Percentiles rank a stretch among this genome's conserved stretches.
Conservation (phyloP, 257 asterid species). For the Lycium ferocissimum region DNA sequence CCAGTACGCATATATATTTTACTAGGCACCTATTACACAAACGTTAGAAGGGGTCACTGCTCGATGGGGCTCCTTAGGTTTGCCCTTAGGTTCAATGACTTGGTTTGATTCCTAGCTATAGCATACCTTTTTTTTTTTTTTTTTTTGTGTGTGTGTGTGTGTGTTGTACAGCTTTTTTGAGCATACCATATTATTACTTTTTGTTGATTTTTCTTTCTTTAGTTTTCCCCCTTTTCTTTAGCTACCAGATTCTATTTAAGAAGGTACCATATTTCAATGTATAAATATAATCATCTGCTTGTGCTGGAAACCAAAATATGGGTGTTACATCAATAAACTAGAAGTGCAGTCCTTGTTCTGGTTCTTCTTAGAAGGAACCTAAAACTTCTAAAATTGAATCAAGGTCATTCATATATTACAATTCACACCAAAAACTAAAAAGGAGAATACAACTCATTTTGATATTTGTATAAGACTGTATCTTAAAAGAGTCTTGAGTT, state of each 20-base stretch:
- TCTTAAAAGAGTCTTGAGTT: background rate
- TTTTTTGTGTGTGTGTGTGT: background rate
- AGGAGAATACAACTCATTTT: background rate
- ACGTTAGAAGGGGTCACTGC: background rate
- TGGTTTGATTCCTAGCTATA: background rate
- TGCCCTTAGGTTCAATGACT: background rate
- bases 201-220: slow-evolving; percentile 10
- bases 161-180: background rate
- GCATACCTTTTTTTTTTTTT: background rate
- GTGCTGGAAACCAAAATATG: too few relatives aligned
- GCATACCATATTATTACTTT: background rate
- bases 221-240: too few relatives aligned
- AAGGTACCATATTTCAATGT: too few relatives aligned
- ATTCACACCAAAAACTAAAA: background rate
- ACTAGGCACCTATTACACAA: background rate
- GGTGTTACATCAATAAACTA: too few relatives aligned
- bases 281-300: too few relatives aligned
- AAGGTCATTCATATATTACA: background rate
- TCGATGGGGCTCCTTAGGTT: background rate
- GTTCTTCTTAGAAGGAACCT: background rate
- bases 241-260: too few relatives aligned
- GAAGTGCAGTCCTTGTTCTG: background rate
- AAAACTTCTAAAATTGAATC: slow-evolving; percentile 2
- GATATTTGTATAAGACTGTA: background rate
- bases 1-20: background rate